Evolutionary conservation across 371 early-diverging fungal genomes (phyloP).

Genomic region (Rhizopus sp.): DNA sequence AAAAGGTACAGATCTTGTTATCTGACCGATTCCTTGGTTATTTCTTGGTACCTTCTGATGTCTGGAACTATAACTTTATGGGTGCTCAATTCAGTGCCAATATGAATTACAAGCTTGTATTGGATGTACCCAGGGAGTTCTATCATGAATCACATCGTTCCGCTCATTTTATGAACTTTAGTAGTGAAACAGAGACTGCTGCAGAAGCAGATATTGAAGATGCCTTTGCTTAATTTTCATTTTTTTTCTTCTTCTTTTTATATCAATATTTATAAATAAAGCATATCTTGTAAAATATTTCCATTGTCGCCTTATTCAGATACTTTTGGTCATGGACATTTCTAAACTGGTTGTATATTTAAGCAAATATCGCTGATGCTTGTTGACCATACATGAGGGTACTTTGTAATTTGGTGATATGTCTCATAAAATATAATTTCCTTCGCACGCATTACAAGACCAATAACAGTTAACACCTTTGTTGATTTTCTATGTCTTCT

Average conservation of each 20-base stretch:
- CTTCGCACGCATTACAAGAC: too few species aligned
- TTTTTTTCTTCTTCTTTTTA: too few species aligned
- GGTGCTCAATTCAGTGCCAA: conserved; percentile 88
- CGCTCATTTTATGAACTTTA: conserved; percentile 94
- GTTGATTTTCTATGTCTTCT: too few species aligned
- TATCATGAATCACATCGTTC: conserved; percentile 97
- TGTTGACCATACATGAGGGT: too few species aligned
- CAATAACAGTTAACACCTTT: too few species aligned
- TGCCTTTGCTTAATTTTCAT: conserved; percentile 63
- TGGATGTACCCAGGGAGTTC: conserved; percentile 95
- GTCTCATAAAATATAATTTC: too few species aligned
- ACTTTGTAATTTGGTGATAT: too few species aligned
- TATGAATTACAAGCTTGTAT: conserved; percentile 87
- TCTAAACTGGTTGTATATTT: too few species aligned
- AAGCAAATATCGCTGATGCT: too few species aligned
- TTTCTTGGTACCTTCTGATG: conserved; percentile 96
- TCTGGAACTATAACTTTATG: conserved; percentile 96
- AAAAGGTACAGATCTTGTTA: conserved; percentile 94
- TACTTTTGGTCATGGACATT: too few species aligned
- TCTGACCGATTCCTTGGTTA: conserved; percentile 95
- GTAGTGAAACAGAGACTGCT: conserved; percentile 74
- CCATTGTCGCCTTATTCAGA: too few species aligned
- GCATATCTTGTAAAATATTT: not conserved
- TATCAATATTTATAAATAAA: conserved; percentile 1
- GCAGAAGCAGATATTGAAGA: conserved; percentile 76